Percentiles rank a stretch among this genome's conserved stretches.
Evolutionary conservation across 2,329 filamentous ascomycete species (phyloP).

Genomic region (Cladobotryum protrusum): DNA sequence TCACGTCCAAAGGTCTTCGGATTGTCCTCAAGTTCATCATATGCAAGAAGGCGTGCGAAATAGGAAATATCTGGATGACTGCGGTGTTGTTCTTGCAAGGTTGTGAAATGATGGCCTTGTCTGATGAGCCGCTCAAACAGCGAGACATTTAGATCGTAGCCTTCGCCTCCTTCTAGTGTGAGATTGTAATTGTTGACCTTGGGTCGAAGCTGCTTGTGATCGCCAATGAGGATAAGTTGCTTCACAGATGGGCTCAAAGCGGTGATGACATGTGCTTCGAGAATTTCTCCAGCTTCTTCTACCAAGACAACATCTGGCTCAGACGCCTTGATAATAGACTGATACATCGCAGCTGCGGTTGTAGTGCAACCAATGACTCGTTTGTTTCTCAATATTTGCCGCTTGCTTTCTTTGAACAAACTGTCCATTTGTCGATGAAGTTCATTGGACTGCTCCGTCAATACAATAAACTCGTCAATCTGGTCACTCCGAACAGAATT

Average conservation of each 20-base stretch:
- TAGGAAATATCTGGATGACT: slow-evolving; percentile 63
- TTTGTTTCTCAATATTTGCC: slow-evolving; percentile 42
- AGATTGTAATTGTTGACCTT: slow-evolving; percentile 57
- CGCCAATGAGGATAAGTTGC: slow-evolving; percentile 65
- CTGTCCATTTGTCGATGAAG: slow-evolving; percentile 35
- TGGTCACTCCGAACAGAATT: slow-evolving; percentile 44
- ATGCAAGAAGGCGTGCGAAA: slow-evolving; percentile 52
- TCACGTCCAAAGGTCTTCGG: slow-evolving; percentile 41
- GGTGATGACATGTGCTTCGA: slow-evolving; percentile 58
- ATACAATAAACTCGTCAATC: slow-evolving; percentile 32
- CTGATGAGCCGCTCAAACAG: slow-evolving; percentile 63
- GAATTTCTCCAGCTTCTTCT: slow-evolving; percentile 68
- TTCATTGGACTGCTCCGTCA: slow-evolving; percentile 36
- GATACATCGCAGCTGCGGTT: slow-evolving; percentile 60
- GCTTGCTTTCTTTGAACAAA: slow-evolving; percentile 38
- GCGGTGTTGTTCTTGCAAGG: slow-evolving; percentile 57
- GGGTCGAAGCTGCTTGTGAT: slow-evolving; percentile 66
- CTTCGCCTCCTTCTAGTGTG: slow-evolving; percentile 56
- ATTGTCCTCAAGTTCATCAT: slow-evolving; percentile 54
- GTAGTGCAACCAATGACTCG: slow-evolving; percentile 66
- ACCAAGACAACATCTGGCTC: slow-evolving; percentile 56
- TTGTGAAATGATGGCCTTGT: slow-evolving; percentile 46
- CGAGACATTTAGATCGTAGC: slow-evolving; percentile 61
- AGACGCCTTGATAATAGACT: slow-evolving; percentile 45
- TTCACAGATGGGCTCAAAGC: slow-evolving; percentile 49